These are phyloP conservation scores for Sphagnum fallax DNA, from an alignment of 228 moss, liverwort and hornwort species.

Conservation along the genomic window DNA sequence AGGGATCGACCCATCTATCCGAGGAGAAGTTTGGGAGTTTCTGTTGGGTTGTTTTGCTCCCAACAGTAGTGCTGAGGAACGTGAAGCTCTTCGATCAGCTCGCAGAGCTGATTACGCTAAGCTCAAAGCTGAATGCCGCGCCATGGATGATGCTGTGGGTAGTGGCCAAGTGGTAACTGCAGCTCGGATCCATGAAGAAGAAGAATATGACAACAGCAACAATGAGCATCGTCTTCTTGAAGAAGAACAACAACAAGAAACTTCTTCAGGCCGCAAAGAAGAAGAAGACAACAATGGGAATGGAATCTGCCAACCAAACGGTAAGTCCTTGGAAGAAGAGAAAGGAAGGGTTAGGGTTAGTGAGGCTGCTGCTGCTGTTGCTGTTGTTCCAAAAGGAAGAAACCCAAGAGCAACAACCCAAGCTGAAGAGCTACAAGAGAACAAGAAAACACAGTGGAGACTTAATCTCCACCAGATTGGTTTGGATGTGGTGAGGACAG, in stretches of 20 bases:
- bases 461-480: constrained; percentile 92
- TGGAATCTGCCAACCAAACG: neutral
- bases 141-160: constrained; percentile 80
- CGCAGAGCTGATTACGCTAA: constrained; percentile 92
- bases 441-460: constrained; percentile 55
- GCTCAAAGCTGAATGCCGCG: constrained; percentile 77
- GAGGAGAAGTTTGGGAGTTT: constrained; percentile 97
- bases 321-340: neutral
- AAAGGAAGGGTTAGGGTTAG: neutral
- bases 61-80: constrained; percentile 73
- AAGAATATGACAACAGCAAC: too few relatives aligned
- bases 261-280: neutral
- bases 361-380: neutral
- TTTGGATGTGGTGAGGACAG: constrained; percentile 96
- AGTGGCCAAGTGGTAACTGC: constrained; percentile 80
- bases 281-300: neutral
- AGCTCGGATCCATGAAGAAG: constrained; percentile 51
- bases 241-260: neutral
- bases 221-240: neutral
- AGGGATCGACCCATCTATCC: constrained; percentile 89
- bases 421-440: neutral
- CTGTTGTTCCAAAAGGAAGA: neutral
- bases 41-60: constrained; percentile 79
- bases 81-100: constrained; percentile 69
- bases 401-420: too few relatives aligned